Conservation (phyloP, 129 eudicot genomes). For the Escallonia rubra region DNA sequence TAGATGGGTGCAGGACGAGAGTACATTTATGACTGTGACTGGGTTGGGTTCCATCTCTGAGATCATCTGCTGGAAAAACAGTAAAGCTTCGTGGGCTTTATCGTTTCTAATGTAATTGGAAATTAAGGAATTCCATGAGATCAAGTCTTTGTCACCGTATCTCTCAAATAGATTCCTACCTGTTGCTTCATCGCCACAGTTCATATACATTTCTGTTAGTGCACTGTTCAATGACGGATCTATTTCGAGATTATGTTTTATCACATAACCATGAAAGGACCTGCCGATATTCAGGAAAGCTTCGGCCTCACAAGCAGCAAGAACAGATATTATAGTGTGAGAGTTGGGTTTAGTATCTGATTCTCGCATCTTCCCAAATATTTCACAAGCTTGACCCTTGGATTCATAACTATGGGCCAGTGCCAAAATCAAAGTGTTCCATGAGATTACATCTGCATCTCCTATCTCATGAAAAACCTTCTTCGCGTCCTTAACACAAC, state of each 20-base stretch:
- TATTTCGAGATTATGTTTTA: constrained; percentile 32
- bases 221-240: constrained; percentile 40
- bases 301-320: constrained; percentile 20
- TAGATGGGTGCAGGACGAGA: constrained; percentile 36
- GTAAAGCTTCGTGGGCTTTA: constrained; percentile 34
- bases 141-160: constrained; percentile 31
- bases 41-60: constrained; percentile 33
- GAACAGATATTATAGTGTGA: constrained; percentile 36
- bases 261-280: constrained; percentile 44
- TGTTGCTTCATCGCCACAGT: constrained; percentile 35
- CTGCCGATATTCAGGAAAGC: constrained; percentile 26
- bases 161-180: constrained; percentile 38
- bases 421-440: constrained; percentile 37
- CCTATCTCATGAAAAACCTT: constrained; percentile 21
- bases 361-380: constrained; percentile 34
- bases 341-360: constrained; percentile 38
- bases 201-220: constrained; percentile 60
- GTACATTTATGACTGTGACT: constrained; percentile 44
- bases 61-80: constrained; percentile 40
- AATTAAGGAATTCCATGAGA: constrained; percentile 58
- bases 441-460: constrained; percentile 36
- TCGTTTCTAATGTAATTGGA: no score
- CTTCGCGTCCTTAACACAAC: constrained; percentile 30
- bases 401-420: constrained; percentile 22
- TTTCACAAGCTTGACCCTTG: constrained; percentile 31